Evolutionary conservation across 768 basidiomycete species (phyloP), one percentile per base, ranked within the genome.

Genomic region (Russula lepida): DNA sequence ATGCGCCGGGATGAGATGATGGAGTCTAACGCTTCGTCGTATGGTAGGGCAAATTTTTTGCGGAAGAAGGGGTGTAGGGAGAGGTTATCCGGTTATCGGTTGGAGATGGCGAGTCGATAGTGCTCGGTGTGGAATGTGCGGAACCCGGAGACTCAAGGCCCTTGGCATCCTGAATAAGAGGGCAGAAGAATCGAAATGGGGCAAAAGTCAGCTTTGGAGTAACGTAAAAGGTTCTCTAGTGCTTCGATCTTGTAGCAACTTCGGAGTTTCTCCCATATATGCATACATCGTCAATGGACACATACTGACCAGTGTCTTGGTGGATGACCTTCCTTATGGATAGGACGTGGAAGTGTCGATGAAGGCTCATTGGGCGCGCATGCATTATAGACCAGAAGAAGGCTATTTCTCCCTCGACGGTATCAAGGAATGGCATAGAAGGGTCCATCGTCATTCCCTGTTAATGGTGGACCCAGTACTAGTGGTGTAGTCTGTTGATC

Each of bases 361-460:
- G 86, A 33, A 87, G 83, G 47, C 92, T 92, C 56, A 93, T 82
- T 0, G 92, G 92, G 57, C 92, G 79, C 19, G 89, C 81, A 48
- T 84, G 84, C 81, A 88, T 89, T 55, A 92, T 76, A 7, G 88
- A 86, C 53, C 87, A 82, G 70, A 93, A 92, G 73, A 94, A 88
- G 9, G 88, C 79, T 50, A 92, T 89, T 72, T 94, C 92, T 43
- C 92, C 92, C 66, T 86, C 83, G 56, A 90, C 81, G 7, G 81
- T 84, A 69, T 85, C 79, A 43, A 93, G 82, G 27, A 64, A 66
- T 3, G 58, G 53, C 6, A 52, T 39, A 6, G 57, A 54, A 35
- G 48, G 41, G 25, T 56, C 56, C 62, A 65, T 64, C 21, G 46
- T 64, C 27, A 39, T 35, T 5, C 21, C 27, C 19, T 52, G 4